Conservation (phyloP, 2,329 filamentous ascomycete species). For the Claviceps capensis region DNA sequence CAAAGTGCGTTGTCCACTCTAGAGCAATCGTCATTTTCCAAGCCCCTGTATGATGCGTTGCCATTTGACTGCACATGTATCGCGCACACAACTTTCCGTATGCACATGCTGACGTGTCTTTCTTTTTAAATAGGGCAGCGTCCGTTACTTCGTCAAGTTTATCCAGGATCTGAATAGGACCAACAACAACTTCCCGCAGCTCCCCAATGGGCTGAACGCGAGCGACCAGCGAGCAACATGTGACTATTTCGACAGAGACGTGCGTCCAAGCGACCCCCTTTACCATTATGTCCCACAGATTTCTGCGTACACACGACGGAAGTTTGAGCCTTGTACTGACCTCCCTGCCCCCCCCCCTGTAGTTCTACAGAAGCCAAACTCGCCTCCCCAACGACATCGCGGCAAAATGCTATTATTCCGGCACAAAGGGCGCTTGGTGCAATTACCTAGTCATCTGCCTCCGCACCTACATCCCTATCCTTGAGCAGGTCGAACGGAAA, state of each 20-base stretch:
- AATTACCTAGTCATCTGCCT: neutral
- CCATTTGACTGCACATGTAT: too few species aligned
- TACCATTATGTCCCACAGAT: too few species aligned
- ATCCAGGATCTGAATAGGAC: neutral
- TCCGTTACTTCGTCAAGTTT: neutral
- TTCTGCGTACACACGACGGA: too few species aligned
- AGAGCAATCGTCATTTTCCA: too few species aligned
- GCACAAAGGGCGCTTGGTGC: neutral
- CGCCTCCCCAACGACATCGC: neutral
- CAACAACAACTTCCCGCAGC: neutral
- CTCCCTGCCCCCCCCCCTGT: neutral
- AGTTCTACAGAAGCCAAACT: neutral
- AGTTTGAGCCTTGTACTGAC: too few species aligned
- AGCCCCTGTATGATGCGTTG: too few species aligned
- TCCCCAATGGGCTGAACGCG: neutral
- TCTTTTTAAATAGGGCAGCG: neutral
- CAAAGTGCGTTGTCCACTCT: neutral
- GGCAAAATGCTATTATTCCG: neutral
- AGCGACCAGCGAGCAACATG: neutral
- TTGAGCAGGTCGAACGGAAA: neutral
- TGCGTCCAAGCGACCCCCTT: neutral
- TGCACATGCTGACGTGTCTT: neutral
- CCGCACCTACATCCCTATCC: slow-evolving; percentile 1
- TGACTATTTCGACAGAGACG: neutral
- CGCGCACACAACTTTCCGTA: neutral